These are phyloP conservation scores for Heliamphora exappendiculata DNA, from an alignment of 148 eudicot genomes.

Conservation along the genomic window DNA sequence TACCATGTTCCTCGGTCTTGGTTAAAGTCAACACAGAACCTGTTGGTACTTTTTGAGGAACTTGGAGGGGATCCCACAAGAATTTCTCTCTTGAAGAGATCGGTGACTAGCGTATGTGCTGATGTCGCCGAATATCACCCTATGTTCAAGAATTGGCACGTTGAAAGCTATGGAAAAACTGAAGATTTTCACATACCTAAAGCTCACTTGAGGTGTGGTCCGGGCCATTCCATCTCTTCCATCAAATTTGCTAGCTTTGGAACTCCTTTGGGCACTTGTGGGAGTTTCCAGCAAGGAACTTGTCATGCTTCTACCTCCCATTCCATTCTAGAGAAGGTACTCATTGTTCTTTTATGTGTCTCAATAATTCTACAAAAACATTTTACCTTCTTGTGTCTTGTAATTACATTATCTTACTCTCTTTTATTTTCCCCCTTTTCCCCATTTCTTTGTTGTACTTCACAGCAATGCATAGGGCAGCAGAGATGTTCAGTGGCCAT, in stretches of 20 bases:
- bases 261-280: slow-evolving; percentile 82
- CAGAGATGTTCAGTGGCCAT: slow-evolving; percentile 73
- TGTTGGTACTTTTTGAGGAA: slow-evolving; percentile 84
- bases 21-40: slow-evolving; percentile 69
- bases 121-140: slow-evolving; percentile 72
- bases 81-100: slow-evolving; percentile 60
- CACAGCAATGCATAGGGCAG: slow-evolving; percentile 74
- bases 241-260: slow-evolving; percentile 90
- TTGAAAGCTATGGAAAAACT: slow-evolving; percentile 47
- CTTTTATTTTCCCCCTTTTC: not conserved
- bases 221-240: slow-evolving; percentile 59
- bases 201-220: slow-evolving; percentile 53
- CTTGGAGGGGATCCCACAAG: slow-evolving; percentile 79
- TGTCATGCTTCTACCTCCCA: slow-evolving; percentile 70
- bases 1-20: slow-evolving; percentile 94
- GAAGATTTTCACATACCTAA: slow-evolving; percentile 51
- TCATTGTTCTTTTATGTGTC: not conserved
- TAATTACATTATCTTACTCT: not conserved
- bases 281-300: slow-evolving; percentile 55
- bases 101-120: slow-evolving; percentile 54
- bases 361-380: not conserved
- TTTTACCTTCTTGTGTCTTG: not conserved
- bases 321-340: slow-evolving; percentile 61
- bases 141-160: slow-evolving; percentile 50
- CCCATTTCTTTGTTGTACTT: slow-evolving; percentile 5